Conservation (phyloP, 805 yeast species). For the Metschnikowia bowlesiae region DNA sequence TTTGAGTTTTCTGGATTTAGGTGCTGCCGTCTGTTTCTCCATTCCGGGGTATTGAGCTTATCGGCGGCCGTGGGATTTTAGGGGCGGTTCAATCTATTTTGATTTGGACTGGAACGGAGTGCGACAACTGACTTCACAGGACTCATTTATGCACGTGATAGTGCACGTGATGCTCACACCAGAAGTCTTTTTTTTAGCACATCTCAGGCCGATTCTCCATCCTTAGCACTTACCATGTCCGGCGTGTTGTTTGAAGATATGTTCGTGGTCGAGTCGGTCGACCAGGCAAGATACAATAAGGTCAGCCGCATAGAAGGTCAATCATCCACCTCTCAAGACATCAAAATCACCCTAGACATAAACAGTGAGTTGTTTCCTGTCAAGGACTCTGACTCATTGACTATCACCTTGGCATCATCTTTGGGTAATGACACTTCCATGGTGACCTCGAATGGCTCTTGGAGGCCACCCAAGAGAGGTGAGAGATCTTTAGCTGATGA, state of each 20-base stretch:
- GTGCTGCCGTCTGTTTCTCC: background rate
- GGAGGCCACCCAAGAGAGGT: conserved; percentile 81
- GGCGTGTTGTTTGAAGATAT: conserved; percentile 88
- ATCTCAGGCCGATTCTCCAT: conserved; percentile 1
- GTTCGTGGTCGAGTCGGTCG: conserved; percentile 79
- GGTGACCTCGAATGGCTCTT: conserved; percentile 54
- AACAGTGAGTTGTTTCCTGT: conserved; percentile 92
- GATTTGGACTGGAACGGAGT: background rate
- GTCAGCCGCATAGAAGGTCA: conserved; percentile 85
- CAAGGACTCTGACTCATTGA: conserved; percentile 65
- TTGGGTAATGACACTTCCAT: conserved; percentile 46
- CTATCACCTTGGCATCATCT: conserved; percentile 81
- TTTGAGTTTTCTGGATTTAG: background rate
- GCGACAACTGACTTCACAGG: background rate
- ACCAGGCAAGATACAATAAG: conserved; percentile 85
- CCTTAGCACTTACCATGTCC: conserved; percentile 28
- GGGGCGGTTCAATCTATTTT: conserved; percentile 3
- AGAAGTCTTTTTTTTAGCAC: conserved; percentile 3
- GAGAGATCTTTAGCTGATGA: conserved; percentile 91
- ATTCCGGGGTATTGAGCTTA: background rate
- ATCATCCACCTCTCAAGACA: conserved; percentile 75
- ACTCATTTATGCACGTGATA: background rate
- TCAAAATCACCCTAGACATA: conserved; percentile 81
- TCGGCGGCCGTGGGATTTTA: background rate
- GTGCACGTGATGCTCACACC: conserved; percentile 2